These are phyloP conservation scores for Penicillium brevicompactum DNA, from an alignment of 2,329 filamentous ascomycete genomes.

Conservation along the genomic window DNA sequence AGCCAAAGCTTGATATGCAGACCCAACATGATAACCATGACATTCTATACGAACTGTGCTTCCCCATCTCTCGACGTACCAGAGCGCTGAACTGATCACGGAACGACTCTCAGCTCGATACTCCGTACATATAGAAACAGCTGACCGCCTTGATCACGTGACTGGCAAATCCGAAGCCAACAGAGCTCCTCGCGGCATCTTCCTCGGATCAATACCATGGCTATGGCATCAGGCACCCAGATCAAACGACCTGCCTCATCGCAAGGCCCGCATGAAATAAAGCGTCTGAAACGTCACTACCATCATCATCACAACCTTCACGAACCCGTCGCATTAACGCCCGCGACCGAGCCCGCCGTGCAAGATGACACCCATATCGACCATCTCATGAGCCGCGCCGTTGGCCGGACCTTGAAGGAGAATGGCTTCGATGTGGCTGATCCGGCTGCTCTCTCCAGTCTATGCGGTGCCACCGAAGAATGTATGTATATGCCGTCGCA, in stretches of 20 bases:
- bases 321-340: conserved; percentile 32
- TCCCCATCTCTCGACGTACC: too few species aligned
- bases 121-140: too few species aligned
- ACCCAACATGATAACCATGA: too few species aligned
- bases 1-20: too few species aligned
- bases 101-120: background rate
- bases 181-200: conserved; percentile 16
- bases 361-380: conserved; percentile 57
- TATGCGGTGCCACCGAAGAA: conserved; percentile 59
- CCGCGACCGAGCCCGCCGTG: conserved; percentile 39
- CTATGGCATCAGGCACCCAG: conserved; percentile 34
- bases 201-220: conserved; percentile 16
- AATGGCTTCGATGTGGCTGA: conserved; percentile 59
- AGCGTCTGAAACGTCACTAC: conserved; percentile 42
- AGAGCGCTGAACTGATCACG: background rate
- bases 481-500: conserved; percentile 48
- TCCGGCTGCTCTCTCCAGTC: conserved; percentile 58
- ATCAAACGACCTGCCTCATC: conserved; percentile 39
- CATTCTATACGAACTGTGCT: too few species aligned
- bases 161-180: background rate
- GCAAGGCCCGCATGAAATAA: conserved; percentile 24
- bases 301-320: conserved; percentile 47
- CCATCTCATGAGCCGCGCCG: conserved; percentile 57
- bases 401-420: conserved; percentile 54
- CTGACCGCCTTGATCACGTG: conserved; percentile 4